phyloP scores from a whole-genome alignment of 2,329 filamentous ascomycete genomes.

The Cyphellophora europaea region DNA sequence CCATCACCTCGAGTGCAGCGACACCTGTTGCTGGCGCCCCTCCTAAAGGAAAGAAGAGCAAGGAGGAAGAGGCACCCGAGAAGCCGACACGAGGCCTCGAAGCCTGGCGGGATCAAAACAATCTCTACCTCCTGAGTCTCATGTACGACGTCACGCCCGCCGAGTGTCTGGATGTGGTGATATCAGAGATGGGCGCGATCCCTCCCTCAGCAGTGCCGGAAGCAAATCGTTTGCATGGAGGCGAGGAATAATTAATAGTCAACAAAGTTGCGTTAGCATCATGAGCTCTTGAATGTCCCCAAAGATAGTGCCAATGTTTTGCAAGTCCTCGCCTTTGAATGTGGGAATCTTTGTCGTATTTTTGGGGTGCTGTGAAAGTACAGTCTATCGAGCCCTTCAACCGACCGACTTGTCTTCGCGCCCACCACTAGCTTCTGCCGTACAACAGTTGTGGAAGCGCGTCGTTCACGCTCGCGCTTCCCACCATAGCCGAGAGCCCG shows the following conservation, averaged over 20 bases:
- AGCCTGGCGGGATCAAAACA: slow-evolving; percentile 49
- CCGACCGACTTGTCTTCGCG: too few species aligned
- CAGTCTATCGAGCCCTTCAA: too few species aligned
- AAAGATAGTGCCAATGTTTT: too few species aligned
- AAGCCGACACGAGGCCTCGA: slow-evolving; percentile 28
- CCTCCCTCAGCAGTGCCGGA: slow-evolving; percentile 78
- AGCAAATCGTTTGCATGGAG: slow-evolving; percentile 27
- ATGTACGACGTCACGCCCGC: slow-evolving; percentile 90
- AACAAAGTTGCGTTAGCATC: too few species aligned
- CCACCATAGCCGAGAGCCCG: too few species aligned
- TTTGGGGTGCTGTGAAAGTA: too few species aligned
- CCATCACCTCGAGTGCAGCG: slow-evolving; percentile 19
- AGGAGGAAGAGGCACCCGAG: slow-evolving; percentile 16
- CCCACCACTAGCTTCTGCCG: too few species aligned
- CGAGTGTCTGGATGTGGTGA: slow-evolving; percentile 75
- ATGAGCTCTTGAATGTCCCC: too few species aligned
- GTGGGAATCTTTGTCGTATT: too few species aligned
- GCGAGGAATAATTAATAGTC: slow-evolving; percentile 12
- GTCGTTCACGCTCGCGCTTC: too few species aligned
- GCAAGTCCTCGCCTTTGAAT: too few species aligned
- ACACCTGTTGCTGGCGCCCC: slow-evolving; percentile 13
- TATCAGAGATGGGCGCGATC: slow-evolving; percentile 83
- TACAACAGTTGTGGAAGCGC: too few species aligned
- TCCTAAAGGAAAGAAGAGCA: slow-evolving; percentile 12
- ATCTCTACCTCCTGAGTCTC: slow-evolving; percentile 59